Evolutionary conservation across 2,329 filamentous ascomycete genomes (phyloP).

Genomic region (Cordyceps fumosorosea): DNA sequence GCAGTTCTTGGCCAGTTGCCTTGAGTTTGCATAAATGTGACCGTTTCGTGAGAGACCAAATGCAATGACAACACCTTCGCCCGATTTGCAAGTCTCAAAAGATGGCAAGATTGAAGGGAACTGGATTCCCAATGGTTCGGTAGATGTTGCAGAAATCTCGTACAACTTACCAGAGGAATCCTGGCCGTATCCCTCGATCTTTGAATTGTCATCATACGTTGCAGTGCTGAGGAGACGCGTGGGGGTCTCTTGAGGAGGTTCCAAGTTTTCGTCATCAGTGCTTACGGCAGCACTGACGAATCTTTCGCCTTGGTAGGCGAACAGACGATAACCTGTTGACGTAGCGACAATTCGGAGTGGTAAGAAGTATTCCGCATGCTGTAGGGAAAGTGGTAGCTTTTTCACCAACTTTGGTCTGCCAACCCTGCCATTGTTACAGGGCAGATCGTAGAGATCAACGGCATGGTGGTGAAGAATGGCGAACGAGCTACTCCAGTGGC

Average conservation of each 20-base stretch:
- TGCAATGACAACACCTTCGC: slow-evolving; percentile 35
- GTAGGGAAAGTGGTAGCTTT: slow-evolving; percentile 31
- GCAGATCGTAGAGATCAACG: slow-evolving; percentile 65
- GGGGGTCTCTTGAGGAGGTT: slow-evolving; percentile 12
- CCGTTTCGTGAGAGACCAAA: slow-evolving; percentile 70
- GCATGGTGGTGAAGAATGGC: slow-evolving; percentile 63
- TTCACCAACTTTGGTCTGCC: slow-evolving; percentile 35
- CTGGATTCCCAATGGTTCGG: slow-evolving; percentile 29
- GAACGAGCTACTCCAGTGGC: slow-evolving; percentile 55
- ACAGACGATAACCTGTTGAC: slow-evolving; percentile 23
- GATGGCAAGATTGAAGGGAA: slow-evolving; percentile 46
- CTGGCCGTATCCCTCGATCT: slow-evolving; percentile 36
- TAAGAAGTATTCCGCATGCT: slow-evolving; percentile 18
- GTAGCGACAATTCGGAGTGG: slow-evolving; percentile 29
- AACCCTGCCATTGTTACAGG: slow-evolving; percentile 49
- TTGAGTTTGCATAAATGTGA: slow-evolving; percentile 69
- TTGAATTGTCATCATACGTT: slow-evolving; percentile 25
- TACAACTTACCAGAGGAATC: slow-evolving; percentile 40
- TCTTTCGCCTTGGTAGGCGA: slow-evolving; percentile 25
- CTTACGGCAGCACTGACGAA: slow-evolving; percentile 20
- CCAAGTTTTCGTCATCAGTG: slow-evolving; percentile 15
- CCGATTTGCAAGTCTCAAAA: slow-evolving; percentile 40
- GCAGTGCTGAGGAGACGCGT: slow-evolving; percentile 21
- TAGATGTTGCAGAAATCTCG: slow-evolving; percentile 26
- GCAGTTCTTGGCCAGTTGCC: slow-evolving; percentile 73